phyloP scores from a whole-genome alignment of 169 alveolate genomes.

The Cryptosporidium baileyi region DNA sequence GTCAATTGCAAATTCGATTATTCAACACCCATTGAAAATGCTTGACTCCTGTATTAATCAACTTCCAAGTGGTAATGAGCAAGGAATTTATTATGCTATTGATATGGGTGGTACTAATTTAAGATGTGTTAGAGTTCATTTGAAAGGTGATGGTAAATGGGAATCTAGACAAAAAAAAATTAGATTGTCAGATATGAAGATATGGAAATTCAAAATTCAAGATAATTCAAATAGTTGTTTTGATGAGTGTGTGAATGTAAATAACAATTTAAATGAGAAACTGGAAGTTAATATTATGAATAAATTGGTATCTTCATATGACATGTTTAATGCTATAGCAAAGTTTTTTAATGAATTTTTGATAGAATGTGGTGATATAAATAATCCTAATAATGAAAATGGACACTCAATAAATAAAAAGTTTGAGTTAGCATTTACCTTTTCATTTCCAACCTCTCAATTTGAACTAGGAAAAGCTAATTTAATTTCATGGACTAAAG shows the following conservation, averaged over 20 bases:
- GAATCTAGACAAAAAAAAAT: slow-evolving; percentile 3
- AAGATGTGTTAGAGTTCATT: slow-evolving; percentile 83
- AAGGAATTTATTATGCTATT: slow-evolving; percentile 86
- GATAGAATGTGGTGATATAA: slow-evolving; percentile 31
- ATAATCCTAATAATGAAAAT: neutral
- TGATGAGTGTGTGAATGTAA: neutral
- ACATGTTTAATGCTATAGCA: slow-evolving; percentile 63
- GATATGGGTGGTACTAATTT: slow-evolving; percentile 90
- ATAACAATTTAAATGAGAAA: neutral
- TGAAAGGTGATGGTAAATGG: slow-evolving; percentile 78
- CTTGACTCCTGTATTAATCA: slow-evolving; percentile 83
- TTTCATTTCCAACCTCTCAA: slow-evolving; percentile 66
- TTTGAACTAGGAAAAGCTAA: slow-evolving; percentile 66
- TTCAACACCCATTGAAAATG: slow-evolving; percentile 76
- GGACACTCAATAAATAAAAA: neutral
- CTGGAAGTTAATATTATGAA: neutral
- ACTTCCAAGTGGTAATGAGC: slow-evolving; percentile 86
- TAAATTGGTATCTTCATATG: slow-evolving; percentile 13
- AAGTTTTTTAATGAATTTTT: slow-evolving; percentile 13
- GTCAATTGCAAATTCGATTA: neutral
- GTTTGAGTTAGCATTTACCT: slow-evolving; percentile 32
- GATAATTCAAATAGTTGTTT: neutral
- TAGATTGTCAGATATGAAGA: slow-evolving; percentile 10
- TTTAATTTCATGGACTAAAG: slow-evolving; percentile 89
- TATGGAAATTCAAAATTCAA: neutral